Base-by-base conservation (phyloP, 177 flowering plant species). In the Vitis hybrid region DNA sequence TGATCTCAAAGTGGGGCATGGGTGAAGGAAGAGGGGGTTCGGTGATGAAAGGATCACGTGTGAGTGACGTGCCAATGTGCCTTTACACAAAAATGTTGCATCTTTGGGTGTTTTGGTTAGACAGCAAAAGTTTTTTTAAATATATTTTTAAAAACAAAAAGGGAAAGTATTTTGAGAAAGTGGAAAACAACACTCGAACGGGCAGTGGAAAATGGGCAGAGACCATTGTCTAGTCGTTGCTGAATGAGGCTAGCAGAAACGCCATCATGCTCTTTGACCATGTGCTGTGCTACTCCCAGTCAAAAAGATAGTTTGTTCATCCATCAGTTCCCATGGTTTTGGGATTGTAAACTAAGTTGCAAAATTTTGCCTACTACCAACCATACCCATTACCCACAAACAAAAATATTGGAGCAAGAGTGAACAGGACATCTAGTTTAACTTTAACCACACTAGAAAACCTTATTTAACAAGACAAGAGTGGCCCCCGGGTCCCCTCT, bases 1-100 rank as follows among this genome's bases (percentile, higher is more conserved):
- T 40, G 45, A 40, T 40, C 7, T 40, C 15, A 17, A 54, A 3
- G 17, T 5, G 56, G 17, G 17, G 17, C 17, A 54, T 54, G 4
- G 45, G 8, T 8, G 45, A 54, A 54, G 15, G 30, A 26, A 26
- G 30, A 26, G 30, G 30, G 30, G 30, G 17, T 15, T 14, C 1
- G 15, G 17, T 5, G n/a, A 17, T 13, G 7, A 17, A 54, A 15
- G 17, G n/a, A 14, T 52, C 71, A 73, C 68, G 76, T 73, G 71
- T 10, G 52, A 12, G 54, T 73, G 75, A 67, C 70, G 75, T 56
- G 75, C 19, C 30, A 57, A 13, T 69, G 65, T 34, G 40, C 5
- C 40, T 55, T 55, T 59, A 2, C 2, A 11, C 30, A 57, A 3
- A n/a, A 58, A 64, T 4, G 57, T 52, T 13, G 56, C 1, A 14